Base-by-base conservation (phyloP, 305 asterid species). In the Fraxinus nigra region DNA sequence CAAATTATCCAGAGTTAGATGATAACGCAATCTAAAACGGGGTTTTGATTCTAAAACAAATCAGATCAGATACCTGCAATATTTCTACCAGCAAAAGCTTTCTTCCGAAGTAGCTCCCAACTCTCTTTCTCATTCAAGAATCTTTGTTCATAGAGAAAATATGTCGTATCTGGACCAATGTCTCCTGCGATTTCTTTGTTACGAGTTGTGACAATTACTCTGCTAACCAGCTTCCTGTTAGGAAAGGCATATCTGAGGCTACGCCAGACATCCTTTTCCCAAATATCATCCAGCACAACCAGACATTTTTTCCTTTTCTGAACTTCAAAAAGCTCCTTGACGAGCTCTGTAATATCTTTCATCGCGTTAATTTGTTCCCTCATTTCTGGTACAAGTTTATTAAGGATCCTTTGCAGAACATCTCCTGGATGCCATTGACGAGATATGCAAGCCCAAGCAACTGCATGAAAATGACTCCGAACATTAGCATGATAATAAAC, bases 211-310 rank as follows among this genome's bases (percentile, higher is more conserved):
- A 91, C 72, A 73, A 91, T 22, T 32, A 90, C 83, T 56, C 82
- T 89, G 78, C 89, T 89, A 16, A 85, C 87, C 5, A 63, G 67
- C 14, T 77, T 84, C 69, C 87, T 76, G 65, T 46, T 77, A 2
- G 83, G 88, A 56, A 90, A 90, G 75, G 90, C 91, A 26, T 84
- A 67, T n/a, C 82, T 76, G 33, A 90, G 83, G 26, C 75, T 65
- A 63, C 86, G 85, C 95, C 95, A 90, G 3, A 85, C 86, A 48
- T 86, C 84, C 67, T 48, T 85, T 11, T 85, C 84, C 90, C 92
- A 87, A 34, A 90, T 86, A 86, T 90, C 92, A 81, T 91, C 95
- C 20, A 91, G 78, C 79, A 89, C 90, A 28, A 91, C 80, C n/a
- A 91, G 51, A 79, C 92, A 90, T 85, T 72, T 86, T 24, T 78